These are phyloP conservation scores for Bruguiera gymnorhiza DNA, from an alignment of 345 rosid species.

Conservation along the genomic window DNA sequence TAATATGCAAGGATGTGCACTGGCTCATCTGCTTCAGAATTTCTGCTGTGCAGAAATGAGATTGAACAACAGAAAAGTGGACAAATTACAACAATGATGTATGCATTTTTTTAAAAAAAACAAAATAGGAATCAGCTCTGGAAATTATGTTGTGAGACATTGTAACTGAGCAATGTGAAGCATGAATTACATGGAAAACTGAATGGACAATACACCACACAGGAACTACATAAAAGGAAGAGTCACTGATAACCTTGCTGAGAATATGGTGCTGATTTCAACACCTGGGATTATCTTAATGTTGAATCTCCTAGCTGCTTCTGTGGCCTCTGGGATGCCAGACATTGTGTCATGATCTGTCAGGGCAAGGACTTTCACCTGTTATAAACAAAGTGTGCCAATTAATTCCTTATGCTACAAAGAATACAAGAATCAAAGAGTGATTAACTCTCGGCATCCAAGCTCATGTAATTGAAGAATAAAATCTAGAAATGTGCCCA, in stretches of 20 bases:
- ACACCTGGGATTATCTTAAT: slow-evolving; percentile 91
- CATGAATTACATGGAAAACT: not conserved
- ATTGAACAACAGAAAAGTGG: slow-evolving; percentile 15
- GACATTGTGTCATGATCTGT: slow-evolving; percentile 94
- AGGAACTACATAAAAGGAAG: not conserved
- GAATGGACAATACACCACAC: not conserved
- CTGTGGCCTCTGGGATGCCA: slow-evolving; percentile 86
- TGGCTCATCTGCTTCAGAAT: slow-evolving; percentile 62
- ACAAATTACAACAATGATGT: slow-evolving; percentile 1
- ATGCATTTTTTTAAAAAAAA: too few species aligned
- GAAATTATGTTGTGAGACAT: too few species aligned
- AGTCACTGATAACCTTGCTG: slow-evolving; percentile 45
- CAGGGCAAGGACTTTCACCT: slow-evolving; percentile 95
- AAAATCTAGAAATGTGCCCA: too few species aligned
- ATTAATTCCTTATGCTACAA: slow-evolving; percentile 20
- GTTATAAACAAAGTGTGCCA: slow-evolving; percentile 39
- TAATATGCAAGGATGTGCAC: slow-evolving; percentile 97
- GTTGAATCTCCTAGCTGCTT: slow-evolving; percentile 68
- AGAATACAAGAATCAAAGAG: slow-evolving; percentile 1
- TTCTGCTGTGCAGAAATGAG: slow-evolving; percentile 32
- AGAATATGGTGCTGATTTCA: slow-evolving; percentile 89
- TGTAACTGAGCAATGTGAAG: too few species aligned
- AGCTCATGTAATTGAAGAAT: slow-evolving; percentile 1
- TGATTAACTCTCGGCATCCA: not conserved
- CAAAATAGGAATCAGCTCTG: too few species aligned